Percentiles rank a stretch among this genome's conserved stretches.
phyloP scores from a whole-genome alignment of 2,329 filamentous ascomycete species.

The Verticillium nonalfalfae region DNA sequence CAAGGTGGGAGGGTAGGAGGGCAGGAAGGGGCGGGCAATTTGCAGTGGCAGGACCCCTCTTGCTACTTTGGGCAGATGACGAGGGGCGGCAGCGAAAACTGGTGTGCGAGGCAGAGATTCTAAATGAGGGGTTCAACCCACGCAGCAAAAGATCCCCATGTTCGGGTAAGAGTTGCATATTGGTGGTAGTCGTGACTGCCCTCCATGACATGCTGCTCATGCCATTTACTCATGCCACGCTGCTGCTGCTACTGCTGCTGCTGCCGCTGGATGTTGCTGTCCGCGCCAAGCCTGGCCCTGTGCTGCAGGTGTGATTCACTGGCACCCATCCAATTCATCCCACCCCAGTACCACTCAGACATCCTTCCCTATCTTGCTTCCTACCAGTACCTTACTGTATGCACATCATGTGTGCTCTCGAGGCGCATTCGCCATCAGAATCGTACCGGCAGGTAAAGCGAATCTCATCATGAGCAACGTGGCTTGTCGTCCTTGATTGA shows the following conservation, averaged over 20 bases:
- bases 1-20: conserved; percentile 1
- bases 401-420: too few relatives aligned
- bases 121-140: neutral
- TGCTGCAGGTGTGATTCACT: neutral
- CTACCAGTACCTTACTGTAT: too few relatives aligned
- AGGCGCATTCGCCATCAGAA: neutral
- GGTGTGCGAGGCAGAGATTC: neutral
- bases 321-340: neutral
- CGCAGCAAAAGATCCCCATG: neutral
- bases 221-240: neutral
- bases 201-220: neutral
- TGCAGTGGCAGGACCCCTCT: neutral
- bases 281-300: neutral
- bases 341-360: neutral
- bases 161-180: neutral
- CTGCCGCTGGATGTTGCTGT: neutral
- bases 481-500: neutral
- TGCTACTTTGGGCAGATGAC: neutral
- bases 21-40: conserved; percentile 1
- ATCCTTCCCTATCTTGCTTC: neutral
- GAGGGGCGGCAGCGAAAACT: neutral
- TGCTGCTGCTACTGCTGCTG: neutral
- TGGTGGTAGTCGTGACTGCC: neutral
- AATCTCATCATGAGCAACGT: neutral
- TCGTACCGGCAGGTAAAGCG: neutral